Evolutionary conservation across 495 filamentous ascomycete genomes (phyloP).

Genomic region (Lasiosphaeris hirsuta): DNA sequence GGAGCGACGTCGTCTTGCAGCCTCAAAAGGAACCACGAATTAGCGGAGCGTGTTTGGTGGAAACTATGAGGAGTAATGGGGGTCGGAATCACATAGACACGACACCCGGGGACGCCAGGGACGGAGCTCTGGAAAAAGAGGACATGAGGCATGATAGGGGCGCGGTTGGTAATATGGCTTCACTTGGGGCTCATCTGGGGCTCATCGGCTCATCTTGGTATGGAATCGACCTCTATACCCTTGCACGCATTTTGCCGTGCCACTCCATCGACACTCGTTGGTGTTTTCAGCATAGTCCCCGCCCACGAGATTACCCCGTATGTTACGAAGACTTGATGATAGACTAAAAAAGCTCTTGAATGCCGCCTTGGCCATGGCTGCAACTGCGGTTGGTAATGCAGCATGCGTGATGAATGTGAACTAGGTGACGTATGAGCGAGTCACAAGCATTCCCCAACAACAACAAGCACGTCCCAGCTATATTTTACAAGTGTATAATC

Average conservation of each 20-base stretch:
- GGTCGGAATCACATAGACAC: conserved; percentile 3
- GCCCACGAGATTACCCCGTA: conserved; percentile 14
- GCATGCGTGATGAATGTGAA: not conserved
- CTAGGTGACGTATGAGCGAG: not conserved
- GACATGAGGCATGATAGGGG: conserved; percentile 18
- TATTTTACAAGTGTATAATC: no score
- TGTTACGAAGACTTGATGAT: conserved; percentile 23
- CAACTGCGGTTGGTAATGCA: not conserved
- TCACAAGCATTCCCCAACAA: no score
- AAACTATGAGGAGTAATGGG: conserved; percentile 8
- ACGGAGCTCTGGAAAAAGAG: not conserved
- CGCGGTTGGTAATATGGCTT: conserved; percentile 17
- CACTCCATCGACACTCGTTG: conserved; percentile 18
- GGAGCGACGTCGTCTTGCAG: not conserved
- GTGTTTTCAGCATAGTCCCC: conserved; percentile 24
- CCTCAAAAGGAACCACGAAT: not conserved
- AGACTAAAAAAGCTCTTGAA: conserved; percentile 15
- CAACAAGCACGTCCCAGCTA: no score
- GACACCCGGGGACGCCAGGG: not conserved
- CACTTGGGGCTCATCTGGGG: conserved; percentile 4
- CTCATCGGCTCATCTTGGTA: conserved; percentile 9
- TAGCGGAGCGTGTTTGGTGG: not conserved
- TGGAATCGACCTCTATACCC: conserved; percentile 27
- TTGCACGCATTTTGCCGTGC: conserved; percentile 10
- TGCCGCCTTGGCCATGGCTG: not conserved